Evolutionary conservation across 164 flowering plant genomes (phyloP).

Genomic region (Pachysandra terminalis): DNA sequence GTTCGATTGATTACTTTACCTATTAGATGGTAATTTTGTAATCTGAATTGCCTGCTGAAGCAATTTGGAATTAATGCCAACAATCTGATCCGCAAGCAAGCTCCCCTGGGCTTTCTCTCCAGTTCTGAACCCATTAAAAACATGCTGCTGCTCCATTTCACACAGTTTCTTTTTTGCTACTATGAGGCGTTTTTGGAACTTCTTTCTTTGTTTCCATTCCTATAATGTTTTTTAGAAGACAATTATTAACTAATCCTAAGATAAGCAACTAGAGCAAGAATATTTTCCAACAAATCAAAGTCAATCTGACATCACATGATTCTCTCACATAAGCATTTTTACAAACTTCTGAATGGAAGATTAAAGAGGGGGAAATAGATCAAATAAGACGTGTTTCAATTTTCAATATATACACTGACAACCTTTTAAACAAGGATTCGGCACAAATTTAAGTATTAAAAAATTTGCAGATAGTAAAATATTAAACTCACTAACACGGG

Average conservation of each 20-base stretch:
- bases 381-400: neutral
- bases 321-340: neutral
- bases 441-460: neutral
- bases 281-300: neutral
- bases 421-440: neutral
- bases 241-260: slow-evolving; percentile 4
- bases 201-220: slow-evolving; percentile 92
- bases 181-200: slow-evolving; percentile 56
- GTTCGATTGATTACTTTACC: slow-evolving; percentile 32
- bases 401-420: no score
- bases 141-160: slow-evolving; percentile 81
- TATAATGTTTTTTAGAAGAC: slow-evolving; percentile 24
- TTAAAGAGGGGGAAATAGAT: neutral
- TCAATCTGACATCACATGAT: neutral
- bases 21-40: slow-evolving; percentile 34
- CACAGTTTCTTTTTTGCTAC: slow-evolving; percentile 75
- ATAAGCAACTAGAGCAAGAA: neutral
- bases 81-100: slow-evolving; percentile 70
- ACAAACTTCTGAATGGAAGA: neutral
- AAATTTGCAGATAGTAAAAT: no score
- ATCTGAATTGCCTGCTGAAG: slow-evolving; percentile 60
- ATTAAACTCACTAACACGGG: no score
- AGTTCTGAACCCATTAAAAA: slow-evolving; percentile 71
- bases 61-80: slow-evolving; percentile 58
- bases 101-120: slow-evolving; percentile 67